phyloP scores from a whole-genome alignment of 2,329 filamentous ascomycete genomes.

The Byssoonygena ceratinophila region DNA sequence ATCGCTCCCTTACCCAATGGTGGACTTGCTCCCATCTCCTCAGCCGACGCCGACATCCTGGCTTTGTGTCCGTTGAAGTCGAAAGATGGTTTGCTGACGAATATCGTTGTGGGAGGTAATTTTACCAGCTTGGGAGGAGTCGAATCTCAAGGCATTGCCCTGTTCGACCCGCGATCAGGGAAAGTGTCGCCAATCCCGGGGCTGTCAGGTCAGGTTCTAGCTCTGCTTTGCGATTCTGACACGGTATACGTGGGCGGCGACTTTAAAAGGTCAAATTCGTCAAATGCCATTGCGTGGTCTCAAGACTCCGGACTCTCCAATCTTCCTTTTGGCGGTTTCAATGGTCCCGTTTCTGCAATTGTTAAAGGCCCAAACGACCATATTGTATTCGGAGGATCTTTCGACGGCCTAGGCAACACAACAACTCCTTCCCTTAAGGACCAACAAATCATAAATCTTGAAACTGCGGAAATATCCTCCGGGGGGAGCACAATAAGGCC shows the following conservation, averaged over 20 bases:
- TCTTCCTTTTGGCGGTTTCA: conserved; percentile 86
- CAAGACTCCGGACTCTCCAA: conserved; percentile 59
- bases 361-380: conserved; percentile 67
- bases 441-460: conserved; percentile 73
- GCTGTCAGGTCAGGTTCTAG: conserved; percentile 69
- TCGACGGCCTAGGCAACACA: conserved; percentile 77
- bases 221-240: conserved; percentile 71
- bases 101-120: conserved; percentile 81
- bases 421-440: conserved; percentile 49
- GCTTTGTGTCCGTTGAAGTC: conserved; percentile 73
- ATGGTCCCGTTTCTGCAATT: conserved; percentile 81
- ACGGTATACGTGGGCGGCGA: conserved; percentile 87
- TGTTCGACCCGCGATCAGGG: conserved; percentile 65
- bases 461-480: conserved; percentile 61
- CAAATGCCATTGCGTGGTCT: conserved; percentile 80
- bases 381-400: conserved; percentile 83
- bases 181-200: conserved; percentile 65
- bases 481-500: conserved; percentile 46
- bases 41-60: conserved; percentile 73
- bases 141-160: conserved; percentile 65
- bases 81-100: conserved; percentile 55
- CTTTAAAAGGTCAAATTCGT: conserved; percentile 69
- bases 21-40: conserved; percentile 60
- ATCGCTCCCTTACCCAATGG: conserved; percentile 77
- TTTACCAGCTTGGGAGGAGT: conserved; percentile 80